phyloP scores from a whole-genome alignment of 1,284 basidiomycete species.

The Hypsizygus ulmarius region DNA sequence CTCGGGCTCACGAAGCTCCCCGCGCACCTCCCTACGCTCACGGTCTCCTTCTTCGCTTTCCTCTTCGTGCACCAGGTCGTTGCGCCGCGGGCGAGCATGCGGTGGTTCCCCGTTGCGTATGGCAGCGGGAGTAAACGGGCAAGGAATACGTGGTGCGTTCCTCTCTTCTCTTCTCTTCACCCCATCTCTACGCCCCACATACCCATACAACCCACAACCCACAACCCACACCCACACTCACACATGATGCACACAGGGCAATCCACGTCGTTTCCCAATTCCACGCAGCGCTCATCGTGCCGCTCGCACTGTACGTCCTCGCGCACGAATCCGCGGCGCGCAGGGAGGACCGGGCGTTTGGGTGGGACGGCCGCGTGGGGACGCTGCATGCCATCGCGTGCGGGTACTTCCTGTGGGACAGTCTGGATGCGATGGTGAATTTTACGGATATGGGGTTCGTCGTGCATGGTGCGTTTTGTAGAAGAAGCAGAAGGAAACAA shows the following conservation, averaged over 20 bases:
- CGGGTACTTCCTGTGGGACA: slow-evolving; percentile 70
- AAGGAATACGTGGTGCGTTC: slow-evolving; percentile 53
- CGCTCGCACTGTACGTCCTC: slow-evolving; percentile 42
- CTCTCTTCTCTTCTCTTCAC: background rate
- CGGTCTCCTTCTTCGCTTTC: slow-evolving; percentile 53
- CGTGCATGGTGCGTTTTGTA: slow-evolving; percentile 50
- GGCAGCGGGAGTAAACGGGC: slow-evolving; percentile 39
- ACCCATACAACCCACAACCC: no score
- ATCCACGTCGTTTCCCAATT: slow-evolving; percentile 43
- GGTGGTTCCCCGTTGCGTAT: slow-evolving; percentile 42
- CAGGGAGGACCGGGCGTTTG: slow-evolving; percentile 48
- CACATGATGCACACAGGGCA: slow-evolving; percentile 7
- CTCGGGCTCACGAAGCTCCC: slow-evolving; percentile 38
- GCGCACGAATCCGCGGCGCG: slow-evolving; percentile 36
- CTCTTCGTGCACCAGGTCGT: slow-evolving; percentile 47
- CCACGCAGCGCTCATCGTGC: slow-evolving; percentile 51
- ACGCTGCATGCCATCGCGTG: slow-evolving; percentile 49
- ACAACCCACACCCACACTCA: background rate
- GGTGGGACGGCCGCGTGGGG: slow-evolving; percentile 52
- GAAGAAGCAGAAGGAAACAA: no score
- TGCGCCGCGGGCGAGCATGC: slow-evolving; percentile 45
- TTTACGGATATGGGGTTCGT: slow-evolving; percentile 59
- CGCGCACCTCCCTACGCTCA: slow-evolving; percentile 42
- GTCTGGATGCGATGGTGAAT: slow-evolving; percentile 52
- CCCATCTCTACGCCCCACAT: no score